Evolutionary conservation across 2,329 filamentous ascomycete species (phyloP).

Genomic region (Xylariaceae sp.): DNA sequence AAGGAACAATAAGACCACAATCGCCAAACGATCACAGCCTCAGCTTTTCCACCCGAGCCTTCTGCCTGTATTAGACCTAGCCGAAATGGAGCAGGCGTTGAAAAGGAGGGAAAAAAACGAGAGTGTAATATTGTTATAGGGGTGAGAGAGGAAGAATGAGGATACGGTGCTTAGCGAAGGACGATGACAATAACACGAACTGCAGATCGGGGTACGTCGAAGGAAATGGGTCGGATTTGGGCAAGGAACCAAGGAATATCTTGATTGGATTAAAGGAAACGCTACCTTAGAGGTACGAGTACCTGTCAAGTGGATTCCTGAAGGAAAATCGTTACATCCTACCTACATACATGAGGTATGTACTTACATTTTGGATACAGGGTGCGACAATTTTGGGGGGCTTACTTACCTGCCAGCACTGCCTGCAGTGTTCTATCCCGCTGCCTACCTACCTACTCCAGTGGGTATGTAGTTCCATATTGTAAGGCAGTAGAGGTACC

Average conservation of each 20-base stretch:
- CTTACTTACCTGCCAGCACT: too few species aligned
- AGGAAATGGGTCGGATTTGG: not conserved
- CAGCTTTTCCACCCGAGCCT: not conserved
- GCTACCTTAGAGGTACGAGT: too few species aligned
- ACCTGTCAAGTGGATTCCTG: too few species aligned
- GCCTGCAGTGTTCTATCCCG: too few species aligned
- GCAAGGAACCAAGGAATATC: not conserved
- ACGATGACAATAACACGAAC: conserved; percentile 5
- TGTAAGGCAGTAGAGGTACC: too few species aligned
- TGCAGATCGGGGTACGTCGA: not conserved
- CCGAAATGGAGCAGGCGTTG: not conserved
- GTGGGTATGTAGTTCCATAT: too few species aligned
- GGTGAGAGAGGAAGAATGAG: not conserved
- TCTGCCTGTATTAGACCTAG: not conserved
- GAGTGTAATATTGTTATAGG: not conserved
- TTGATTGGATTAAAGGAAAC: too few species aligned
- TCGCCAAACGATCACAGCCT: not conserved
- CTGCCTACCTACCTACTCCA: too few species aligned
- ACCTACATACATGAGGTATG: too few species aligned
- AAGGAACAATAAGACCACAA: not conserved
- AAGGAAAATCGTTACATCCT: too few species aligned
- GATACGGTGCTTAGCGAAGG: not conserved
- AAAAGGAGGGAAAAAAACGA: conserved; percentile 3
- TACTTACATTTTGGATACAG: too few species aligned
- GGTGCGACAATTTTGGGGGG: too few species aligned